These are phyloP conservation scores for Pseudogymnoascus sp. DNA, from an alignment of 2,329 filamentous ascomycete genomes.

Conservation along the genomic window DNA sequence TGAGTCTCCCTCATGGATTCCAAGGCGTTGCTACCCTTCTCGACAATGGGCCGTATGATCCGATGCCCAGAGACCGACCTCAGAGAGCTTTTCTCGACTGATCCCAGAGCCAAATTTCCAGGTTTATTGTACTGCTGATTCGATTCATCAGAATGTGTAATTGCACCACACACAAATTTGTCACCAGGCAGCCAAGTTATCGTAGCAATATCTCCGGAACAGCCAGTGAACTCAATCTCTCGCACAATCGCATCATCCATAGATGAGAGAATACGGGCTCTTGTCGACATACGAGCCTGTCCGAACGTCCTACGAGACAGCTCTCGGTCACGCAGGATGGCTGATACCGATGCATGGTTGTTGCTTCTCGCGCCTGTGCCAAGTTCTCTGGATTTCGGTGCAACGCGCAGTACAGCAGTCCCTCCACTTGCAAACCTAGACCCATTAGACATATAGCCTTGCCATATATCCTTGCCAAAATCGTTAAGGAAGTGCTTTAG, in stretches of 20 bases:
- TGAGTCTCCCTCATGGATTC: slow-evolving; percentile 52
- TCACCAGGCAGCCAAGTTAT: slow-evolving; percentile 49
- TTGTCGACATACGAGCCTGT: slow-evolving; percentile 18
- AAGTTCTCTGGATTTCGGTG: neutral
- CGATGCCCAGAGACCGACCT: slow-evolving; percentile 50
- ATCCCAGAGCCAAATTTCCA: slow-evolving; percentile 54
- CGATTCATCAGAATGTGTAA: slow-evolving; percentile 53
- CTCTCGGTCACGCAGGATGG: slow-evolving; percentile 23
- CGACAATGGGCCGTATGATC: slow-evolving; percentile 46
- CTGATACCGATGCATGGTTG: slow-evolving; percentile 7
- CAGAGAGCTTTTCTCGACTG: slow-evolving; percentile 37
- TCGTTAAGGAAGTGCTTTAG: neutral
- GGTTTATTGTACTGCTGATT: slow-evolving; percentile 62
- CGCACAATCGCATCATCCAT: slow-evolving; percentile 46
- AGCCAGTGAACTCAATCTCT: slow-evolving; percentile 50
- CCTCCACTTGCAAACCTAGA: neutral
- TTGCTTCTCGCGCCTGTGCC: neutral
- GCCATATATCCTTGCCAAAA: neutral
- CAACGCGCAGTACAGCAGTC: neutral
- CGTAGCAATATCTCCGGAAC: slow-evolving; percentile 54
- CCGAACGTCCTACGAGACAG: slow-evolving; percentile 17
- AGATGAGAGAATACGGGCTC: slow-evolving; percentile 14
- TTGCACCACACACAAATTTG: slow-evolving; percentile 54
- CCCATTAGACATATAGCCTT: neutral
- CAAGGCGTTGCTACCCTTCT: slow-evolving; percentile 47